Percentiles rank a stretch among this genome's conserved stretches.
Conservation (phyloP, 2,329 filamentous ascomycete genomes). For the Cladosporium cucumerinum region DNA sequence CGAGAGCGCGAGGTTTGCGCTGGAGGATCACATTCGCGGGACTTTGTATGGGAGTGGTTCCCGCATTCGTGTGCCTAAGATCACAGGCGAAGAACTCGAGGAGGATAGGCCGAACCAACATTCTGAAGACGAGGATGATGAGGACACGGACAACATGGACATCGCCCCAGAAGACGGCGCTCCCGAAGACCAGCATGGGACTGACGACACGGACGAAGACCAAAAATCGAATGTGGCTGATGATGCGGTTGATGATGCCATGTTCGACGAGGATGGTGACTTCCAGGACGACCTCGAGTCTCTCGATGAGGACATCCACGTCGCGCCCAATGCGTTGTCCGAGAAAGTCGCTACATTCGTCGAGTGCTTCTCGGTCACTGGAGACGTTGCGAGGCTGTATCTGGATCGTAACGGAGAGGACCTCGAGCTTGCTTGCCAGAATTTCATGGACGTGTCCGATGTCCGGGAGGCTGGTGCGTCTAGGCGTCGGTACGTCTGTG, state of each 20-base stretch:
- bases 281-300: not conserved
- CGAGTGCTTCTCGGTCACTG: not conserved
- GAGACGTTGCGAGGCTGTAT: not conserved
- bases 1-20: slow-evolving; percentile 18
- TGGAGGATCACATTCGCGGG: slow-evolving; percentile 18
- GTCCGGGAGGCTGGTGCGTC: not conserved
- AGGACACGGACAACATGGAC: not conserved
- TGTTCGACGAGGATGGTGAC: not conserved
- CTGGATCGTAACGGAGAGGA: not conserved
- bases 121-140: not conserved
- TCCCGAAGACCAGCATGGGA: not conserved
- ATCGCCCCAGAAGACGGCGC: not conserved
- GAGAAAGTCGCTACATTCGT: not conserved
- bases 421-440: not conserved
- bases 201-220: not conserved
- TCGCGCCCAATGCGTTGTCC: not conserved
- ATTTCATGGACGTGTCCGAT: not conserved
- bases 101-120: not conserved
- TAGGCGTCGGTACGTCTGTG: not conserved
- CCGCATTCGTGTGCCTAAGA: not conserved
- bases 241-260: not conserved
- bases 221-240: not conserved
- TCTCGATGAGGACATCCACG: not conserved
- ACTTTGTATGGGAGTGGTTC: not conserved
- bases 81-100: not conserved